These are phyloP conservation scores for Chlorella sp. DNA, from an alignment of 139 green algal species.

Conservation along the genomic window DNA sequence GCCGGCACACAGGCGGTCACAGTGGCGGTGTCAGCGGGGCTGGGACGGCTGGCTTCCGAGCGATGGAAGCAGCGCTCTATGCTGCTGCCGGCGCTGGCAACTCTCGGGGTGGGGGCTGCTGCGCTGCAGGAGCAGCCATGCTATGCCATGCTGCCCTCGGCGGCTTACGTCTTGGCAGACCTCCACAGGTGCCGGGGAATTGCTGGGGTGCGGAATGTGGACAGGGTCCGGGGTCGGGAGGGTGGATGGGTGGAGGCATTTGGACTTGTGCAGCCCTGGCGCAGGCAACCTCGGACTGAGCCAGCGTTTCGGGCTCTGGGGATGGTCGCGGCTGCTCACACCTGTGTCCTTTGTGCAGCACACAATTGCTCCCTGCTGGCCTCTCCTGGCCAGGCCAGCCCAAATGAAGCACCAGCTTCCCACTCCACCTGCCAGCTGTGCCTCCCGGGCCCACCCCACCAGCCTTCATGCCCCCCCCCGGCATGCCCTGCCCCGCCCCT, in stretches of 20 bases:
- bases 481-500: too few relatives aligned
- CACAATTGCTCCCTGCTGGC: too few relatives aligned
- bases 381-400: neutral
- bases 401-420: neutral
- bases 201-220: too few relatives aligned
- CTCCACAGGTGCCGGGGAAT: conserved; percentile 14
- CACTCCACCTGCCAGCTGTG: too few relatives aligned
- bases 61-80: conserved; percentile 31
- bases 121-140: conserved; percentile 8
- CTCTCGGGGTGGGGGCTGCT: conserved; percentile 17
- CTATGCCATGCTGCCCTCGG: conserved; percentile 35
- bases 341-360: neutral
- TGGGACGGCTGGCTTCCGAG: neutral
- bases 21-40: neutral
- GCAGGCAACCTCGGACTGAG: too few relatives aligned
- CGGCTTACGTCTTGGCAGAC: conserved; percentile 42
- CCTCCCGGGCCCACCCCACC: neutral
- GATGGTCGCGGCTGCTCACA: too few relatives aligned
- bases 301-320: too few relatives aligned
- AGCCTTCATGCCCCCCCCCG: neutral
- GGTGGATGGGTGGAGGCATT: too few relatives aligned
- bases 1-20: neutral
- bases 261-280: neutral
- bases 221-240: too few relatives aligned
- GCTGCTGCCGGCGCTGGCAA: conserved; percentile 30